Conservation (phyloP, 495 filamentous ascomycete species). For the Filosporella fistucella region DNA sequence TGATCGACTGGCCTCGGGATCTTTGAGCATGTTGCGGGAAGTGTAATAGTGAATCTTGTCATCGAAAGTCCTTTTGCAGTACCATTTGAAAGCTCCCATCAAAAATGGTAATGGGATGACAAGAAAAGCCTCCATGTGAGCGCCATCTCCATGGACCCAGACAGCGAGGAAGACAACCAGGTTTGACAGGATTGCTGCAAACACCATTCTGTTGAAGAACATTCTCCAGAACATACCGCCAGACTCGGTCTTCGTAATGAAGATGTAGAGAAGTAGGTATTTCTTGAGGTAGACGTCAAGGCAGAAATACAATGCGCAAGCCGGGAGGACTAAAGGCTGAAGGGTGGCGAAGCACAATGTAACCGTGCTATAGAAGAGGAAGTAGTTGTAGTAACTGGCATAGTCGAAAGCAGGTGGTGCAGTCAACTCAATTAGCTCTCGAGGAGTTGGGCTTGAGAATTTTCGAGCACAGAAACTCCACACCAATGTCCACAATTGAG, state of each 20-base stretch:
- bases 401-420: slow-evolving; percentile 93
- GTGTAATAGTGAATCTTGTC: slow-evolving; percentile 66
- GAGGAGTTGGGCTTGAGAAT: slow-evolving; percentile 82
- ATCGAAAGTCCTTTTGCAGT: slow-evolving; percentile 75
- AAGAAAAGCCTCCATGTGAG: slow-evolving; percentile 55
- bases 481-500: slow-evolving; percentile 73
- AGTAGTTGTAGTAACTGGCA: slow-evolving; percentile 93
- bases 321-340: slow-evolving; percentile 86
- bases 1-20: slow-evolving; percentile 44
- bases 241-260: slow-evolving; percentile 93
- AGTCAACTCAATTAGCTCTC: slow-evolving; percentile 89
- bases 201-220: slow-evolving; percentile 86
- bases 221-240: slow-evolving; percentile 92
- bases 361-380: slow-evolving; percentile 90
- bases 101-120: slow-evolving; percentile 77
- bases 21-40: slow-evolving; percentile 50
- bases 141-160: slow-evolving; percentile 48
- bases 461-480: slow-evolving; percentile 80
- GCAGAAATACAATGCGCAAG: slow-evolving; percentile 85
- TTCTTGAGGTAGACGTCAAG: slow-evolving; percentile 91
- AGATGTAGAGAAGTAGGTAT: slow-evolving; percentile 90
- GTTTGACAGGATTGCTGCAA: slow-evolving; percentile 76
- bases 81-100: slow-evolving; percentile 80
- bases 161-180: slow-evolving; percentile 70
- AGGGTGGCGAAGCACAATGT: slow-evolving; percentile 80